Evolutionary conservation across 2,329 filamentous ascomycete species (phyloP).

Genomic region (Diaporthe sp.): DNA sequence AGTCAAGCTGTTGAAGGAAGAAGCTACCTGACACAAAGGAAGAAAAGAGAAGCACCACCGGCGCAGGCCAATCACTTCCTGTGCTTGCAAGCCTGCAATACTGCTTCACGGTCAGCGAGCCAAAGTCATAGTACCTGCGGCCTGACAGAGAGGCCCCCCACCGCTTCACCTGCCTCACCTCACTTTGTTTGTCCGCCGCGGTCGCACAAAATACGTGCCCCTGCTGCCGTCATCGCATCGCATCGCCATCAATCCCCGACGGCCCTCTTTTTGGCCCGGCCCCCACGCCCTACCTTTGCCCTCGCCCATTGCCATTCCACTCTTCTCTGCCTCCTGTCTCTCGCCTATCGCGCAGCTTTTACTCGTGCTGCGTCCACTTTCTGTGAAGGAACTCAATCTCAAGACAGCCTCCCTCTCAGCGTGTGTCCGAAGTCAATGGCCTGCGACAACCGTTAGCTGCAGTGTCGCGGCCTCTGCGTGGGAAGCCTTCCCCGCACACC

Average conservation of each 20-base stretch:
- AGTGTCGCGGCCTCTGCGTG: slow-evolving; percentile 63
- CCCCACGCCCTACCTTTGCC: background rate
- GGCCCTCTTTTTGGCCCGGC: slow-evolving; percentile 29
- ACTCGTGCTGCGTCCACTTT: background rate
- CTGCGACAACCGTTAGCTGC: slow-evolving; percentile 68
- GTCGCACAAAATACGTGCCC: slow-evolving; percentile 28
- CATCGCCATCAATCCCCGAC: slow-evolving; percentile 28
- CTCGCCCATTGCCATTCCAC: background rate
- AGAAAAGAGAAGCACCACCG: background rate
- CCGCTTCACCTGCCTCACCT: slow-evolving; percentile 26
- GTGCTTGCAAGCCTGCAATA: background rate
- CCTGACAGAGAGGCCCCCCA: background rate
- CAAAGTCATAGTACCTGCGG: background rate
- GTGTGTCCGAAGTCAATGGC: slow-evolving; percentile 63
- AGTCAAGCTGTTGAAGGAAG: slow-evolving; percentile 24
- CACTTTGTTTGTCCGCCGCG: slow-evolving; percentile 12
- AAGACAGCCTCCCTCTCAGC: background rate
- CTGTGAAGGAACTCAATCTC: background rate
- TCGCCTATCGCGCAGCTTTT: background rate
- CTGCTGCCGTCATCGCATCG: slow-evolving; percentile 21
- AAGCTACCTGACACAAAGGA: slow-evolving; percentile 2
- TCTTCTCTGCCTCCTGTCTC: background rate
- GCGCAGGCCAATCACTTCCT: background rate
- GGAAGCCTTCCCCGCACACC: slow-evolving; percentile 51
- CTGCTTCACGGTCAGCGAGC: background rate